A percentile compares a stretch with the other conserved stretches of the same genome.
These are phyloP conservation scores for Lachancea quebecensis DNA, from an alignment of 805 yeast species.

Conservation along the genomic window DNA sequence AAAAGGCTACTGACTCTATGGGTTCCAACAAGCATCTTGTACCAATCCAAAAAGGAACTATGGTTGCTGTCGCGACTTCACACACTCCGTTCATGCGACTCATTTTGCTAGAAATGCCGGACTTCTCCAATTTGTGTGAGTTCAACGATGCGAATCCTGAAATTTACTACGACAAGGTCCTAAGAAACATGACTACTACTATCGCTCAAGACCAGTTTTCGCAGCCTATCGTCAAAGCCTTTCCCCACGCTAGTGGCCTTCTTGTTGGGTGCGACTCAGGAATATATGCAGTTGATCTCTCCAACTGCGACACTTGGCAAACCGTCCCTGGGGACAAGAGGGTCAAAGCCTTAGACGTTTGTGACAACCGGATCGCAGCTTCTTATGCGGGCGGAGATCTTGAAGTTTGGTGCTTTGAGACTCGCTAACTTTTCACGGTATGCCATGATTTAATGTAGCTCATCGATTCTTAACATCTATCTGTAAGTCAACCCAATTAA, in stretches of 20 bases:
- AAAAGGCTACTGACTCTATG: not conserved
- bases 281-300: conserved; percentile 24
- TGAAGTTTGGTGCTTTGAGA: conserved; percentile 6
- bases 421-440: conserved; percentile 2
- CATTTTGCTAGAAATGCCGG: conserved; percentile 45
- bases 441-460: no score
- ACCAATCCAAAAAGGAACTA: conserved; percentile 7
- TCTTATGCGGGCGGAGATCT: conserved; percentile 17
- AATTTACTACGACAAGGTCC: conserved; percentile 21
- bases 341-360: conserved; percentile 21
- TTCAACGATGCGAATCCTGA: not conserved
- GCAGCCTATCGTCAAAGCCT: conserved; percentile 22
- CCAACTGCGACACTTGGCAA: conserved; percentile 25
- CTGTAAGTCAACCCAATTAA: not conserved
- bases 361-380: conserved; percentile 8
- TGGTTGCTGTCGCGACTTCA: conserved; percentile 61
- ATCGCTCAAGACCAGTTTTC: conserved; percentile 26
- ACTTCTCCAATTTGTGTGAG: no score
- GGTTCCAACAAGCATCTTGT: not conserved
- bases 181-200: conserved; percentile 25
- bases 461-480: no score
- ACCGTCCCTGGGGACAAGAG: conserved; percentile 23
- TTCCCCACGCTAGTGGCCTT: conserved; percentile 16
- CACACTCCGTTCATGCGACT: conserved; percentile 73
- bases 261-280: conserved; percentile 26